phyloP scores from a whole-genome alignment of 2,329 filamentous ascomycete species.

The Hypoxylon sp. region DNA sequence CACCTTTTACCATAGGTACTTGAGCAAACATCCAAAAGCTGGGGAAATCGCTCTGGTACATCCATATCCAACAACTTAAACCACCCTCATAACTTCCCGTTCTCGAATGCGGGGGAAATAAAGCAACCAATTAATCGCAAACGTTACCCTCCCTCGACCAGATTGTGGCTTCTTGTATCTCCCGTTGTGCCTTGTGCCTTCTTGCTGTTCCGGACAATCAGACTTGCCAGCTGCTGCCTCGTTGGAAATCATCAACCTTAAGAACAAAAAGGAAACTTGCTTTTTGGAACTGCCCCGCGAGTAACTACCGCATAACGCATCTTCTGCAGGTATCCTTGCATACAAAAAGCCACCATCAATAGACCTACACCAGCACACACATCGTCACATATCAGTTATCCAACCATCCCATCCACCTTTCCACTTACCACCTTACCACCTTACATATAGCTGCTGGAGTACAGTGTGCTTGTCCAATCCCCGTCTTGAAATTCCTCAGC shows the following conservation, averaged over 20 bases:
- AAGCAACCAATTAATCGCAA: slow-evolving; percentile 34
- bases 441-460: neutral
- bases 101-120: slow-evolving; percentile 37
- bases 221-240: slow-evolving; percentile 13
- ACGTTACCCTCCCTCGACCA: slow-evolving; percentile 29
- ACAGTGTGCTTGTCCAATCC: slow-evolving; percentile 20
- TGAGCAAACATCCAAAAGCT: slow-evolving; percentile 36
- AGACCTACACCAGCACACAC: slow-evolving; percentile 4
- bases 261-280: neutral
- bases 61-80: slow-evolving; percentile 2
- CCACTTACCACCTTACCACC: slow-evolving; percentile 10
- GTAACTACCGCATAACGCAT: slow-evolving; percentile 10
- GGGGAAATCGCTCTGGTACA: slow-evolving; percentile 35
- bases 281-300: slow-evolving; percentile 29
- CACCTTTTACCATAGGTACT: slow-evolving; percentile 15
- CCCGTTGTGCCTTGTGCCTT: slow-evolving; percentile 14
- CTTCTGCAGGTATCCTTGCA: slow-evolving; percentile 19
- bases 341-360: slow-evolving; percentile 10
- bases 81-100: slow-evolving; percentile 16
- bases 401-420: neutral
- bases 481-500: slow-evolving; percentile 23
- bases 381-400: slow-evolving; percentile 4
- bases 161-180: slow-evolving; percentile 19
- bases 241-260: slow-evolving; percentile 3
- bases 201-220: neutral